phyloP scores from a whole-genome alignment of 1,139 yeast species.

The Insectozyma bohioensis region DNA sequence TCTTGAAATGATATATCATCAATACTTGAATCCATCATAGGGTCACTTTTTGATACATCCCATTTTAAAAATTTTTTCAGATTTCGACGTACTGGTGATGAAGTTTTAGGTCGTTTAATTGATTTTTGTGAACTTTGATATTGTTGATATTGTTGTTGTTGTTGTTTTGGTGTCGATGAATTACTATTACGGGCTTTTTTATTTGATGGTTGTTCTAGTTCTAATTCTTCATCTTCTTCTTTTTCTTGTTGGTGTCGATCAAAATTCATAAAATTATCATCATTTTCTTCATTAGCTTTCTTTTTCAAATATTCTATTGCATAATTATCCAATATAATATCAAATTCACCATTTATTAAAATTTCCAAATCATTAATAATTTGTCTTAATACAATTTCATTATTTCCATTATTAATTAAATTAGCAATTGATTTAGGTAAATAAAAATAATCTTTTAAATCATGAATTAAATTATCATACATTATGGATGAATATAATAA shows the following conservation, averaged over 20 bases:
- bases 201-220: conserved; percentile 4
- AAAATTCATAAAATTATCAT: conserved; percentile 12
- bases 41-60: conserved; percentile 10
- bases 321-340: conserved; percentile 30
- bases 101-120: conserved; percentile 29
- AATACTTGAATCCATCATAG: conserved; percentile 14
- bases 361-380: conserved; percentile 23
- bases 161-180: too few relatives aligned
- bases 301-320: conserved; percentile 32
- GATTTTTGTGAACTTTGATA: conserved; percentile 11
- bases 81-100: conserved; percentile 22
- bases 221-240: too few relatives aligned
- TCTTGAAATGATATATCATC: conserved; percentile 12
- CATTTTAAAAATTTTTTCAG: conserved; percentile 19
- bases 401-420: conserved; percentile 2
- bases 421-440: conserved; percentile 12
- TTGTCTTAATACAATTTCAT: conserved; percentile 6
- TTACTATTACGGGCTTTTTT: conserved; percentile 9
- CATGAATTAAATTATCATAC: conserved; percentile 38
- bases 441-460: conserved; percentile 25
- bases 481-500: conserved; percentile 55
- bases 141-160: conserved; percentile 6
- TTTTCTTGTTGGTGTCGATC: conserved; percentile 4
- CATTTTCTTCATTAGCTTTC: conserved; percentile 16
- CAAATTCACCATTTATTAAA: conserved; percentile 40